Evolutionary conservation across 2,329 filamentous ascomycete genomes (phyloP).

Genomic region (Penicillium sp.): DNA sequence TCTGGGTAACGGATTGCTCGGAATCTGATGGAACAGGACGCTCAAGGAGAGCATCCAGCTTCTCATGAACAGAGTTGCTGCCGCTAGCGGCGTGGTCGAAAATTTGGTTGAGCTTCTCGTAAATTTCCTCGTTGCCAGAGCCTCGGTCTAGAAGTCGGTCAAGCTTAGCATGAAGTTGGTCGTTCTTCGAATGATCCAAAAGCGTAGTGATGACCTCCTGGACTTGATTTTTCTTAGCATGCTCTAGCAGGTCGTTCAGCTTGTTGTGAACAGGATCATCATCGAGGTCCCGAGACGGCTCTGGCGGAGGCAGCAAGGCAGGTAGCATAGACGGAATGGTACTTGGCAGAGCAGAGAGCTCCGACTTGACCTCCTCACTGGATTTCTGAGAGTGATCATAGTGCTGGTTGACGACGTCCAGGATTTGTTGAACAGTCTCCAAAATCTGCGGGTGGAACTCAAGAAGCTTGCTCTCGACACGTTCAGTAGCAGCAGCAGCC

Average conservation of each 20-base stretch:
- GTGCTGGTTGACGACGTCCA: conserved; percentile 80
- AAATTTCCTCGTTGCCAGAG: conserved; percentile 51
- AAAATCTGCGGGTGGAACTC: conserved; percentile 90
- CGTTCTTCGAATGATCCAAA: conserved; percentile 56
- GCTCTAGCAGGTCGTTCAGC: conserved; percentile 55
- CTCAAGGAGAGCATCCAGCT: conserved; percentile 54
- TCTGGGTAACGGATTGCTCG: conserved; percentile 72
- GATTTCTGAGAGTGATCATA: conserved; percentile 83
- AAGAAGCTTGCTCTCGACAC: conserved; percentile 76
- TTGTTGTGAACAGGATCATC: conserved; percentile 68
- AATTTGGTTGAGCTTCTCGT: conserved; percentile 63
- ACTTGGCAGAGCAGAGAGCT: conserved; percentile 56
- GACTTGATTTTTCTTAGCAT: conserved; percentile 57
- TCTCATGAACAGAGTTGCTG: conserved; percentile 42
- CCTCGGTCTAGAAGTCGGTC: conserved; percentile 50
- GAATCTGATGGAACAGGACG: conserved; percentile 64
- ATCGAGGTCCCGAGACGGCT: conserved; percentile 56
- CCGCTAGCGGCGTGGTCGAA: conserved; percentile 44
- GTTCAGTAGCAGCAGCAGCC: conserved; percentile 73
- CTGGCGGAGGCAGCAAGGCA: conserved; percentile 52
- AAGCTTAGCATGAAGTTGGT: conserved; percentile 64
- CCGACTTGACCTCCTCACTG: conserved; percentile 65
- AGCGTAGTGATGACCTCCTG: conserved; percentile 64
- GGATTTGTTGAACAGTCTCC: conserved; percentile 83
- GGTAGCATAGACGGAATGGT: conserved; percentile 65